A percentile compares a stretch with the other conserved stretches of the same genome.
phyloP scores from a whole-genome alignment of 352 stramenopile species.

The Pythium plurisporium region DNA sequence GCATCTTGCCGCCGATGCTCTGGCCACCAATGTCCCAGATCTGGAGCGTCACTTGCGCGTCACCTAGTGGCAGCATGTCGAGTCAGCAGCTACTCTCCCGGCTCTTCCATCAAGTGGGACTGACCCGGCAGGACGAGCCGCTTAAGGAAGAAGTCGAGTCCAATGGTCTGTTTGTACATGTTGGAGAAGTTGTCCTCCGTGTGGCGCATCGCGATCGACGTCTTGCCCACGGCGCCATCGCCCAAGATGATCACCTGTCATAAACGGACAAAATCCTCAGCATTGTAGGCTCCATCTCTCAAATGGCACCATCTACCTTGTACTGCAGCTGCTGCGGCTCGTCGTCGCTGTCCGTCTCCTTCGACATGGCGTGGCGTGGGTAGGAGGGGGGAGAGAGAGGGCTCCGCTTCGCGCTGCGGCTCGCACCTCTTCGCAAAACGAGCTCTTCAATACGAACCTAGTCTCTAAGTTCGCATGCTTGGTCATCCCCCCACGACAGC shows the following conservation, averaged over 20 bases:
- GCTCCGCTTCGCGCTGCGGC: background rate
- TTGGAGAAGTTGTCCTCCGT: conserved; percentile 91
- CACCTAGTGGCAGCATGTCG: conserved; percentile 33
- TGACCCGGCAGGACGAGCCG: conserved; percentile 83
- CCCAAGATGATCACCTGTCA: conserved; percentile 90
- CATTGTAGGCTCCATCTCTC: background rate
- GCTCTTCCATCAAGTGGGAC: background rate
- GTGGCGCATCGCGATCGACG: conserved; percentile 92
- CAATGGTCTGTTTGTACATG: conserved; percentile 94
- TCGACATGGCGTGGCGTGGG: conserved; percentile 43
- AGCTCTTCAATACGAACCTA: conserved; percentile 23
- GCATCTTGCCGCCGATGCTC: conserved; percentile 59
- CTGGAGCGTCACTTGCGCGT: conserved; percentile 90
- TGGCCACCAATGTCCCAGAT: conserved; percentile 90
- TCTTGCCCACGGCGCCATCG: conserved; percentile 94
- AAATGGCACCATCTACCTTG: too few species aligned
- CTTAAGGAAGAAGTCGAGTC: conserved; percentile 95
- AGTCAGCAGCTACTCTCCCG: background rate
- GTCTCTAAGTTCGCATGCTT: conserved; percentile 1
- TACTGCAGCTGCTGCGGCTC: conserved; percentile 85
- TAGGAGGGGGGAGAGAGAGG: too few species aligned
- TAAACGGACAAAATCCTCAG: background rate
- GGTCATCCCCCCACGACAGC: background rate
- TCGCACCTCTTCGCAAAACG: conserved; percentile 21
- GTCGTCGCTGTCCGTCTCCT: conserved; percentile 81